Evolutionary conservation across 2,329 filamentous ascomycete genomes (phyloP), one percentile per base, ranked within the genome.

Genomic region (Phaeoacremonium minimum): DNA sequence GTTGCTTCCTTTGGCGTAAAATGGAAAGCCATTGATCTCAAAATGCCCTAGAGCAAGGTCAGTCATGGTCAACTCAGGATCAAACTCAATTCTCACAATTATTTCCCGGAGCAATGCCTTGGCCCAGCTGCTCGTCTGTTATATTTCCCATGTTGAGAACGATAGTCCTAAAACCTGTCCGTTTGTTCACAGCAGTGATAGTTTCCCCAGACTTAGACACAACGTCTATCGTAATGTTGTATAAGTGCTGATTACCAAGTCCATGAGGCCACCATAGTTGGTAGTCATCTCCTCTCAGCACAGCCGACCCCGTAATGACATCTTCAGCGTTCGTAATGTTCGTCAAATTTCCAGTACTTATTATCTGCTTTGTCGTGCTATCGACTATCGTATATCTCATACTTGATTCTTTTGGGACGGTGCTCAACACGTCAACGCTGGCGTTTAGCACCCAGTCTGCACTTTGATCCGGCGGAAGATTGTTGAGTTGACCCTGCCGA

Each of bases 41-140:
- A 83, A 83, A 49, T 83, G 75, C 76, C 77, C 77, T 51, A 66
- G 4, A n/a, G n/a, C n/a, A n/a, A n/a, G n/a, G n/a, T n/a, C n/a
- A n/a, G n/a, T n/a, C n/a, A n/a, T n/a, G n/a, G n/a, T n/a, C n/a
- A n/a, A n/a, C n/a, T n/a, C n/a, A n/a, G n/a, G n/a, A n/a, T n/a
- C n/a, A n/a, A n/a, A n/a, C n/a, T n/a, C n/a, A n/a, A n/a, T n/a
- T n/a, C 39, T 30, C 14, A 33, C 39, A 42, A 11, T 38, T 42
- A 28, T 38, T 42, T 2, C 39, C 77, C 6, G 46, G 46, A n/a
- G 45, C 43, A 12, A 80, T 70, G 2, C 78, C 75, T 40, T 65
- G 59, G 2, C 64, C 60, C 1, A 76, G 50, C 42, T 83, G 74
- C 2, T 62, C 63, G 0, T 73, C 61, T 1, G 73, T 73, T 16